Evolutionary conservation across 164 flowering plant genomes (phyloP).

Genomic region (Brasenia schreberi): DNA sequence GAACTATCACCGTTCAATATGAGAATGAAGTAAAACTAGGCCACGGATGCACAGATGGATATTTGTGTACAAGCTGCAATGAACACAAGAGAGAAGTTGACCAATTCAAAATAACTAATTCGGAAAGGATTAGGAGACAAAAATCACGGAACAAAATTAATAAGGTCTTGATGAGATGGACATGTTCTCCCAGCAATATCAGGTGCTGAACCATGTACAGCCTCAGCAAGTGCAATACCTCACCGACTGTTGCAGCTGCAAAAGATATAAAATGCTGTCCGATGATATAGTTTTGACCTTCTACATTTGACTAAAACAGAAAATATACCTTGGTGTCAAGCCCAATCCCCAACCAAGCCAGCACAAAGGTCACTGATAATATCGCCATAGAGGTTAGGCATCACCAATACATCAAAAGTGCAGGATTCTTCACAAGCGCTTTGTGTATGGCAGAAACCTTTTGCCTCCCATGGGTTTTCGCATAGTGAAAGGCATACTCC

Average conservation of each 20-base stretch:
- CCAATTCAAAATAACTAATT: too few relatives aligned
- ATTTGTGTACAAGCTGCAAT: too few relatives aligned
- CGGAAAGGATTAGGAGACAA: too few relatives aligned
- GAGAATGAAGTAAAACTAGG: too few relatives aligned
- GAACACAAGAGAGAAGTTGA: too few relatives aligned
- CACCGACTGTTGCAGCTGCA: constrained; percentile 90
- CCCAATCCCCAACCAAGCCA: constrained; percentile 91
- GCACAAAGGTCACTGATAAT: constrained; percentile 98
- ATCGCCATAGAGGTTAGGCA: constrained; percentile 99
- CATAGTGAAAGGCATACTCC: constrained; percentile 96
- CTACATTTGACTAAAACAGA: too few relatives aligned
- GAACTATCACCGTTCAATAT: too few relatives aligned
- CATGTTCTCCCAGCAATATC: constrained; percentile 68
- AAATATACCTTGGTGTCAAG: constrained; percentile 76
- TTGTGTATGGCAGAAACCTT: constrained; percentile 96
- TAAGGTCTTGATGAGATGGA: too few relatives aligned
- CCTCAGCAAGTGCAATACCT: constrained; percentile 97
- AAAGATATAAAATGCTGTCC: neutral
- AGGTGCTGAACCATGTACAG: constrained; percentile 99
- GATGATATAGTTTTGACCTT: too few relatives aligned
- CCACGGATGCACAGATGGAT: too few relatives aligned
- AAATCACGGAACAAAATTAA: too few relatives aligned
- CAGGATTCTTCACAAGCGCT: constrained; percentile 98
- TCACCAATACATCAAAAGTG: constrained; percentile 91
- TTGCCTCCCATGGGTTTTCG: constrained; percentile 68